These are phyloP conservation scores for Mrakia blollopis DNA, from an alignment of 768 basidiomycete genomes.

Conservation along the genomic window DNA sequence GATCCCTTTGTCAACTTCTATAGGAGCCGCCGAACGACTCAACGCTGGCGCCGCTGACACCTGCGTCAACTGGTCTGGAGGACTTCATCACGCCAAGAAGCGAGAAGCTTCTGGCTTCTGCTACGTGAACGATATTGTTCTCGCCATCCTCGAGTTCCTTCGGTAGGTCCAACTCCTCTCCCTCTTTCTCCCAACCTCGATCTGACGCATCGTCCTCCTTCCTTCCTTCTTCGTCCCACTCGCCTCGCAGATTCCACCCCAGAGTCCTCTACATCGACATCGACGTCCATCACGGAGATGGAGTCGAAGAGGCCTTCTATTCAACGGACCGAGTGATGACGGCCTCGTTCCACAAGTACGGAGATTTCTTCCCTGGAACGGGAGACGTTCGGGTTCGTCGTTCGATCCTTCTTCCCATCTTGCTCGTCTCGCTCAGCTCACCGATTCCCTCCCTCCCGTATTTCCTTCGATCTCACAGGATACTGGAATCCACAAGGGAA, in stretches of 20 bases:
- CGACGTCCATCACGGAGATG: constrained; percentile 98
- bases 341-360: constrained; percentile 93
- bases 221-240: background rate
- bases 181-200: background rate
- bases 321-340: constrained; percentile 97
- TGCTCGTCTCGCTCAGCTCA: constrained; percentile 17
- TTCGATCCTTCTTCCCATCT: too few relatives aligned
- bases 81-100: constrained; percentile 99
- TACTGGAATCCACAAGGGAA: constrained; percentile 72
- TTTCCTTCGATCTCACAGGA: constrained; percentile 52
- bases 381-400: constrained; percentile 55
- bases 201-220: background rate
- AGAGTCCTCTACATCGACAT: constrained; percentile 97
- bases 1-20: too few relatives aligned
- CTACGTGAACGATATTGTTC: constrained; percentile 92
- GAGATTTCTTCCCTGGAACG: constrained; percentile 89
- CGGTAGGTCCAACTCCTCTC: constrained; percentile 52
- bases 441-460: too few relatives aligned
- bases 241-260: constrained; percentile 46
- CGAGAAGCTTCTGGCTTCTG: constrained; percentile 97
- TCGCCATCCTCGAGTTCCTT: constrained; percentile 85
- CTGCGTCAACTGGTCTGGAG: constrained; percentile 95
- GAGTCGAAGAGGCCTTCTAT: constrained; percentile 98
- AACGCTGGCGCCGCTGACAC: constrained; percentile 72
- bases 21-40: constrained; percentile 75